Base-by-base conservation (phyloP, 768 basidiomycete species). In the Pleurotus platypus region DNA sequence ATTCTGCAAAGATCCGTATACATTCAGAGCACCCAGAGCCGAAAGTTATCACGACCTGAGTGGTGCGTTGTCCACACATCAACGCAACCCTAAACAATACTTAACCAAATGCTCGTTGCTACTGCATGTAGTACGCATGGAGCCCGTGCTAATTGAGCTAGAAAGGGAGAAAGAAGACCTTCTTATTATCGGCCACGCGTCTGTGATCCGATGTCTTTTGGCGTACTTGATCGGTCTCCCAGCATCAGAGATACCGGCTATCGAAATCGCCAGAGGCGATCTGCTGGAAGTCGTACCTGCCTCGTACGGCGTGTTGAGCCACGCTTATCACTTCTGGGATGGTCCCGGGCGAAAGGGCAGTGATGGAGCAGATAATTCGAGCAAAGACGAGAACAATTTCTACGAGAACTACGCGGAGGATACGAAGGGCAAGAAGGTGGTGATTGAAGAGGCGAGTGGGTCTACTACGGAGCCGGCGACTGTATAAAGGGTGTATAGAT, bases 31-130 rank as follows among this genome's bases (percentile, higher is more conserved):
- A 1, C 94, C 94, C 0, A 79, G 94, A 43, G 95, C 95, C 5
- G 97, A 99, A 72, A 96, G 93, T 65, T 99, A 99, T 68, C 97
- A 99, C 70, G 97, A 99, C 66, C 77, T 96, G 12, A 86, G 89
- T 61, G 87, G 90, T 92, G 64, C 24, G 81, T 45, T 40, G 39
- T 54, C 51, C 51, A 42, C 51, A 26, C 16, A 37, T 26, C 39
- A 42, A 57, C 50, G 43, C 20, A 37, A 40, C 47, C 39, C 49
- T 54, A 8, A 51, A 13, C 57, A 49, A 51, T 62, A 57, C 61
- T 45, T 46, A 47, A 47, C 43, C 61, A 58, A 39, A 15, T 18
- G 42, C 18, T 35, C 37, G 42, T n/a, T 61, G 30, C 11, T 35
- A 11, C 30, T 39, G 4, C 50, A 43, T 57, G 0, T 65, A 95